Conservation (phyloP, 768 basidiomycete species). For the Myochromella boudieri region DNA sequence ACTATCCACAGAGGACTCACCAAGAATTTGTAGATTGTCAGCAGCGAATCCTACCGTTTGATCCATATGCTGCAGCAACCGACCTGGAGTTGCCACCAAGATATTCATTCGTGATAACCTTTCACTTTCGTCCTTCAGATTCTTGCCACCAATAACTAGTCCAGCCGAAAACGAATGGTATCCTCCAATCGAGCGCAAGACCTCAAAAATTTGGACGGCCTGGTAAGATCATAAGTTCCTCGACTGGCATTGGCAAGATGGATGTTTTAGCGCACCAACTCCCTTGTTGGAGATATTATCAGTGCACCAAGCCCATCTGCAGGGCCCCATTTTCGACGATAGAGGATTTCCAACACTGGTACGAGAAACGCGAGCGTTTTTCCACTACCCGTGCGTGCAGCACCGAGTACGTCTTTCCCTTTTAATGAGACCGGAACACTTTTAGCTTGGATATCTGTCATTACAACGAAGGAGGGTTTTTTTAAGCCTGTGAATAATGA, state of each 20-base stretch:
- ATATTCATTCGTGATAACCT: constrained; percentile 94
- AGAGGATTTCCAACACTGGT: constrained; percentile 87
- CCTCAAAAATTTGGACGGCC: constrained; percentile 99
- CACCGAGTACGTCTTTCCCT: constrained; percentile 94
- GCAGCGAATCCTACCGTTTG: constrained; percentile 95
- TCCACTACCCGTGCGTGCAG: constrained; percentile 93
- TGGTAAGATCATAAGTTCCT: constrained; percentile 27
- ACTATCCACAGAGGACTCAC: constrained; percentile 42
- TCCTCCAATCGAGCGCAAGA: constrained; percentile 88
- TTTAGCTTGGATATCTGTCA: constrained; percentile 91
- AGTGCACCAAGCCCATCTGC: constrained; percentile 90
- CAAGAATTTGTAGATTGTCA: constrained; percentile 87
- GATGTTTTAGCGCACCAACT: constrained; percentile 59
- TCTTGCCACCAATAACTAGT: constrained; percentile 95
- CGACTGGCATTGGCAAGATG: background rate
- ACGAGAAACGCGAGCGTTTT: constrained; percentile 97
- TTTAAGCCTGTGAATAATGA: constrained; percentile 61
- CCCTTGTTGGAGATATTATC: constrained; percentile 91
- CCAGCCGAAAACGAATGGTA: constrained; percentile 93
- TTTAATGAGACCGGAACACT: constrained; percentile 90
- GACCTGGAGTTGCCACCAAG: constrained; percentile 95
- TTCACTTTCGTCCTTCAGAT: constrained; percentile 88
- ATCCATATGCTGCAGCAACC: constrained; percentile 96
- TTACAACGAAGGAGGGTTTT: constrained; percentile 80
- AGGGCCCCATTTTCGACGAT: constrained; percentile 90